Percentiles rank a stretch among this genome's conserved stretches.
Evolutionary conservation across 371 early-diverging fungal species (phyloP).

Genomic region (Cokeromyces recurvatus): DNA sequence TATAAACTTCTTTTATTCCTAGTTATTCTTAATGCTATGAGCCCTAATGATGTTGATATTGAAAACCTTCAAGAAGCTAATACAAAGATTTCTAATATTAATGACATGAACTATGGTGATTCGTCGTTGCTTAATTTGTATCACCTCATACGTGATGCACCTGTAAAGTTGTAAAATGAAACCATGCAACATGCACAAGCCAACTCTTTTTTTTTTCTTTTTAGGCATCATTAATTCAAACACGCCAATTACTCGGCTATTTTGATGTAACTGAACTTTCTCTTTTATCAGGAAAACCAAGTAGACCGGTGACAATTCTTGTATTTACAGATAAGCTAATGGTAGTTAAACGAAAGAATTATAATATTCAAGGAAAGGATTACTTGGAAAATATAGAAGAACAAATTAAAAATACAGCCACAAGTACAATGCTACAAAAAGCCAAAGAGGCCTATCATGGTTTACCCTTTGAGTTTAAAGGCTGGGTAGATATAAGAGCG

Average conservation of each 20-base stretch:
- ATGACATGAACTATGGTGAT: slow-evolving; percentile 27
- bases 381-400: slow-evolving; percentile 17
- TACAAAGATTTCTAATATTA: slow-evolving; percentile 9
- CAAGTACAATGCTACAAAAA: slow-evolving; percentile 21
- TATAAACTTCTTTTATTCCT: no score
- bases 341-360: slow-evolving; percentile 31
- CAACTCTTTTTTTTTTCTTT: not conserved
- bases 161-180: slow-evolving; percentile 20
- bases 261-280: slow-evolving; percentile 42
- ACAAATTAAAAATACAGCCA: slow-evolving; percentile 11
- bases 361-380: slow-evolving; percentile 18
- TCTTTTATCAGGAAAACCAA: slow-evolving; percentile 19
- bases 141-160: slow-evolving; percentile 34
- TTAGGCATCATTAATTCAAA: slow-evolving; percentile 24
- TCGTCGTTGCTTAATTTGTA: slow-evolving; percentile 20
- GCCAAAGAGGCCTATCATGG: slow-evolving; percentile 4
- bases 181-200: no score
- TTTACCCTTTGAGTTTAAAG: slow-evolving; percentile 33
- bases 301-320: slow-evolving; percentile 36
- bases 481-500: slow-evolving; percentile 41
- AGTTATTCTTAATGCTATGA: slow-evolving; percentile 7
- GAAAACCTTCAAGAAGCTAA: slow-evolving; percentile 2
- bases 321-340: slow-evolving; percentile 41
- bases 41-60: slow-evolving; percentile 13
- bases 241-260: slow-evolving; percentile 31